Evolutionary conservation across 1,284 basidiomycete species (phyloP).

Genomic region (Sanghuangporus sanghuang): DNA sequence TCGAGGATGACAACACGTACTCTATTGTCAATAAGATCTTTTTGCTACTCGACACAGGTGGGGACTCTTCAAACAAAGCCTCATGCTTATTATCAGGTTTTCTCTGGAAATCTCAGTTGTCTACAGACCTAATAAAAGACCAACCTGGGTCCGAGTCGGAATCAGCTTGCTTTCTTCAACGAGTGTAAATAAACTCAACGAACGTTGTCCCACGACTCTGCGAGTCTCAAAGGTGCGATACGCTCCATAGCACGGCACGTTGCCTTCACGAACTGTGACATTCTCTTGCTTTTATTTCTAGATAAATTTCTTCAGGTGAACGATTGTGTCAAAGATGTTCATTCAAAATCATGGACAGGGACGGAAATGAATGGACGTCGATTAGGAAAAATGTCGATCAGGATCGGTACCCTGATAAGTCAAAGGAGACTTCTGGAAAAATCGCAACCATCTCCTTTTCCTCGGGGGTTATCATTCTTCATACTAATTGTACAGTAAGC

Average conservation of each 20-base stretch:
- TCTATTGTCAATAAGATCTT: conserved; percentile 82
- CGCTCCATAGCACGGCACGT: conserved; percentile 60
- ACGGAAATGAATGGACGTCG: no score
- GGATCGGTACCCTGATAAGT: no score
- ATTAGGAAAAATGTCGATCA: no score
- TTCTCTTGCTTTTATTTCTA: conserved; percentile 7
- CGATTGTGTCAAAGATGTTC: no score
- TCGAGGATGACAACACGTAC: conserved; percentile 38
- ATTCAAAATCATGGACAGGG: no score
- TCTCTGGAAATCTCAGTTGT: no score
- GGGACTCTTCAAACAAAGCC: conserved; percentile 55
- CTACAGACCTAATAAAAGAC: conserved; percentile 67
- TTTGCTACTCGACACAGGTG: conserved; percentile 49
- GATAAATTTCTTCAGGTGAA: no score
- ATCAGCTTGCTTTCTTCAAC: neutral
- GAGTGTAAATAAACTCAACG: conserved; percentile 28
- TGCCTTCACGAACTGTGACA: conserved; percentile 39
- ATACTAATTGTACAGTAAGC: no score
- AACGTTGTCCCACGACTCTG: conserved; percentile 91
- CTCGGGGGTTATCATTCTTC: no score
- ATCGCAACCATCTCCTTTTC: no score
- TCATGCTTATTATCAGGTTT: no score
- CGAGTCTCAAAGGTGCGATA: conserved; percentile 80
- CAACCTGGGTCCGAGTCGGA: conserved; percentile 50
- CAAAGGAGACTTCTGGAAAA: no score